Evolutionary conservation across 768 basidiomycete genomes (phyloP).

Genomic region (Chalciporus sphaerocephalus): DNA sequence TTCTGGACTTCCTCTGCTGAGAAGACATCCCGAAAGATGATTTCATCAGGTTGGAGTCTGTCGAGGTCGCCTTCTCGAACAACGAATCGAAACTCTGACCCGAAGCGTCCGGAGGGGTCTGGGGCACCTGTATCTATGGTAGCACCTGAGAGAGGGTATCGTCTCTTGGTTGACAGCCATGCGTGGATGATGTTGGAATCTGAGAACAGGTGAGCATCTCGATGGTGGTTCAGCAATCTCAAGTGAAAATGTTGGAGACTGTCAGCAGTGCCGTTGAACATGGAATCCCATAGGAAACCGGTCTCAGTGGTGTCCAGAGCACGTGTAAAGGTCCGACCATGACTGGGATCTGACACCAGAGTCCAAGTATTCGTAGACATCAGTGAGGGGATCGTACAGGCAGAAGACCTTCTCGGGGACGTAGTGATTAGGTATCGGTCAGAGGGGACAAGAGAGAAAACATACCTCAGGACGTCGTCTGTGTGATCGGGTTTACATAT

Average conservation of each 20-base stretch:
- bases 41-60: conserved; percentile 35
- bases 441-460: too few relatives aligned
- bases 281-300: conserved; percentile 39
- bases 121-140: conserved; percentile 18
- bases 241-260: conserved; percentile 30
- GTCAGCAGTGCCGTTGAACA: conserved; percentile 44
- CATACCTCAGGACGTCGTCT: too few relatives aligned
- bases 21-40: conserved; percentile 32
- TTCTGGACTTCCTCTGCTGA: conserved; percentile 34
- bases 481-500: too few relatives aligned
- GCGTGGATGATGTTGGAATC: conserved; percentile 36
- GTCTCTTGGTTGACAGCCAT: conserved; percentile 46
- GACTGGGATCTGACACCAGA: not conserved
- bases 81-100: conserved; percentile 32
- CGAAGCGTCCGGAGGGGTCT: not conserved
- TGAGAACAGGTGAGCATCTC: conserved; percentile 22
- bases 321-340: conserved; percentile 28
- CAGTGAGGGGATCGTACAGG: not conserved
- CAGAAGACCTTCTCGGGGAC: too few relatives aligned
- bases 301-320: conserved; percentile 39
- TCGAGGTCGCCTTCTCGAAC: conserved; percentile 37
- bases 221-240: conserved; percentile 26
- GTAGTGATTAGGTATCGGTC: too few relatives aligned
- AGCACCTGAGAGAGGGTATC: conserved; percentile 47
- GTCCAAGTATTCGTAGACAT: conserved; percentile 18